Percentiles rank a stretch among this genome's conserved stretches.
These are phyloP conservation scores for Asterochloris sp. DNA, from an alignment of 139 green algal species.

Conservation along the genomic window DNA sequence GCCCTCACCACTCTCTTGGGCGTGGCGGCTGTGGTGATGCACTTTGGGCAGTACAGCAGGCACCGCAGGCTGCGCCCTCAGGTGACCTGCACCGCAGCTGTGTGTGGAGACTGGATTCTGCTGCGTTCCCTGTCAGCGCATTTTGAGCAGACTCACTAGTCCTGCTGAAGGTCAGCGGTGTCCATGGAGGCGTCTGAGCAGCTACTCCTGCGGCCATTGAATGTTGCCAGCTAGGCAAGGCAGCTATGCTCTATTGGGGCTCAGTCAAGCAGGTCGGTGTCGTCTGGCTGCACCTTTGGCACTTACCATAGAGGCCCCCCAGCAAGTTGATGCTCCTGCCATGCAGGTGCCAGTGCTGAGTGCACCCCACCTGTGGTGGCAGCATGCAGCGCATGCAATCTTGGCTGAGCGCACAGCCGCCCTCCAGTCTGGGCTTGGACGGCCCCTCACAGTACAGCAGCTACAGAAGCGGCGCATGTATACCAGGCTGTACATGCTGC, in stretches of 20 bases:
- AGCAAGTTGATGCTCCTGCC: background rate
- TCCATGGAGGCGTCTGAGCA: too few species aligned
- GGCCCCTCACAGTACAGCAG: background rate
- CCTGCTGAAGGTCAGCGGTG: too few species aligned
- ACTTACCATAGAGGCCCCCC: too few species aligned
- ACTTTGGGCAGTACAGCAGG: slow-evolving; percentile 10
- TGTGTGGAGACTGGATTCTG: too few species aligned
- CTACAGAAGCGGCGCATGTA: background rate
- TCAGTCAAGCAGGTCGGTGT: too few species aligned
- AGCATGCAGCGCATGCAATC: slow-evolving; percentile 23
- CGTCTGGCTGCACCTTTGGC: too few species aligned
- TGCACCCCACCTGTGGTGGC: slow-evolving; percentile 17
- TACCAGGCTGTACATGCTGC: background rate
- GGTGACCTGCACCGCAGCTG: background rate
- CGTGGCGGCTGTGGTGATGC: slow-evolving; percentile 10
- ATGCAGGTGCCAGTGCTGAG: slow-evolving; percentile 3
- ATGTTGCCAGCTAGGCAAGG: too few species aligned
- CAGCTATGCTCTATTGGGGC: too few species aligned
- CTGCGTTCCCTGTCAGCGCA: too few species aligned
- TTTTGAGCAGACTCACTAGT: too few species aligned
- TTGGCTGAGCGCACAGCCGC: slow-evolving; percentile 12
- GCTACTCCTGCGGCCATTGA: too few species aligned
- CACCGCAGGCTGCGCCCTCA: slow-evolving; percentile 9
- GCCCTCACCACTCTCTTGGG: slow-evolving; percentile 4
- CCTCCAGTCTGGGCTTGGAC: background rate